phyloP scores from a whole-genome alignment of 441 rosid genomes.

The Biscutella auriculata region DNA sequence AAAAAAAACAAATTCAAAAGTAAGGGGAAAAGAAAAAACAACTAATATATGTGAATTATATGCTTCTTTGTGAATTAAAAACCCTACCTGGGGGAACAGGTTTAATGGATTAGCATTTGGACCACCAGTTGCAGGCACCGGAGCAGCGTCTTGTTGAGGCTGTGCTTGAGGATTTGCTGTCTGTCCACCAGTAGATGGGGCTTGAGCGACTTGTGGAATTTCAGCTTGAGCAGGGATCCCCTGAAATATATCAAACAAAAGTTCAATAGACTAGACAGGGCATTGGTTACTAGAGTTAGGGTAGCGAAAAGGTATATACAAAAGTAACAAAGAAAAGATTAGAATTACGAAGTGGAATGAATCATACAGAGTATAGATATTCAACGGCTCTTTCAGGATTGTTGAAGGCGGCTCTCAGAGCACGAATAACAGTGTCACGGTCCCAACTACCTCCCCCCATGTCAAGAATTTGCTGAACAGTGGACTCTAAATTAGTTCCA shows the following conservation, averaged over 20 bases:
- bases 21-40: neutral
- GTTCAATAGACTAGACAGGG: neutral
- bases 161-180: slow-evolving; percentile 36
- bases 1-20: neutral
- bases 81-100: slow-evolving; percentile 65
- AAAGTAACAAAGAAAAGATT: neutral
- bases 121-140: slow-evolving; percentile 37
- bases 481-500: slow-evolving; percentile 37
- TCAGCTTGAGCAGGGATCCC: slow-evolving; percentile 78
- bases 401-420: slow-evolving; percentile 55
- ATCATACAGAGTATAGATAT: slow-evolving; percentile 43
- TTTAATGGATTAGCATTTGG: slow-evolving; percentile 74
- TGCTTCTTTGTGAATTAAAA: neutral
- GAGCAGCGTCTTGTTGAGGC: slow-evolving; percentile 32
- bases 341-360: neutral
- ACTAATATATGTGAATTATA: neutral
- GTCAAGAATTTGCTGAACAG: slow-evolving; percentile 47
- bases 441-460: slow-evolving; percentile 74
- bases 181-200: slow-evolving; percentile 35
- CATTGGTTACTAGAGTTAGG: neutral
- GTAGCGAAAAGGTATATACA: neutral
- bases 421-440: slow-evolving; percentile 50
- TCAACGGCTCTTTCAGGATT: slow-evolving; percentile 63
- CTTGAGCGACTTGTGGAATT: slow-evolving; percentile 40
- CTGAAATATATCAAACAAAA: slow-evolving; percentile 1